Evolutionary conservation across 2,329 filamentous ascomycete genomes (phyloP).

Genomic region (Fusarium tanahbumbuense): DNA sequence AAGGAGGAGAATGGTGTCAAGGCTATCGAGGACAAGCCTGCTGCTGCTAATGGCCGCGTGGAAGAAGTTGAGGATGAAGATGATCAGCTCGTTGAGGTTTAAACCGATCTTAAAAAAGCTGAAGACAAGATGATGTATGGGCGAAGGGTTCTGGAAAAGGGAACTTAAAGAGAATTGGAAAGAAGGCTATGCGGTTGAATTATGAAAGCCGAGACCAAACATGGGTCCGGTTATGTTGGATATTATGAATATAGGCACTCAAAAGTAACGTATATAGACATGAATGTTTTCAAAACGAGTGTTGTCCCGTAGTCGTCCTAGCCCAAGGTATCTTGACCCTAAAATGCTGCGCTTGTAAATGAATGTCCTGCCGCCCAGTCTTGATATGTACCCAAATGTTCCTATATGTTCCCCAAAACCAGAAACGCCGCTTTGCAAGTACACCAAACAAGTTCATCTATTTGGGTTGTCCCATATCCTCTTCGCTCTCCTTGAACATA

Average conservation of each 20-base stretch:
- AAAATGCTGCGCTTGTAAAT: conserved; percentile 25
- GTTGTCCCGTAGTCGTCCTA: conserved; percentile 16
- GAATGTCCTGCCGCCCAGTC: conserved; percentile 30
- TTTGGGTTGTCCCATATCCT: conserved; percentile 52
- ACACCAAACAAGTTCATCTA: conserved; percentile 2
- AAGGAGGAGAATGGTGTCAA: conserved; percentile 51
- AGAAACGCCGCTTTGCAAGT: conserved; percentile 35
- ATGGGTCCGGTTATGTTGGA: background rate
- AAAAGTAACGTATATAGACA: conserved; percentile 35
- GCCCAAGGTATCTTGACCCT: conserved; percentile 11
- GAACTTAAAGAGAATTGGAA: background rate
- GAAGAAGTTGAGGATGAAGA: conserved; percentile 64
- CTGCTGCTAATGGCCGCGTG: conserved; percentile 55
- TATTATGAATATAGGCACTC: conserved; percentile 20
- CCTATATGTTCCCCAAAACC: background rate
- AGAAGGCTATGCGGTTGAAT: background rate
- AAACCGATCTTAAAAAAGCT: conserved; percentile 13
- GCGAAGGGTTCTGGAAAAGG: background rate
- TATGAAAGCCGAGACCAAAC: background rate
- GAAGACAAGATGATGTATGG: background rate
- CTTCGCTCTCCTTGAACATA: conserved; percentile 56
- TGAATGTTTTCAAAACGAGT: conserved; percentile 28
- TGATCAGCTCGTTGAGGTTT: conserved; percentile 67
- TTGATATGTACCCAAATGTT: conserved; percentile 2
- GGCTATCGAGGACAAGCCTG: conserved; percentile 50